Evolutionary conservation across 768 basidiomycete genomes (phyloP), one percentile per base, ranked within the genome.

Genomic region (Boletus subparvulus): DNA sequence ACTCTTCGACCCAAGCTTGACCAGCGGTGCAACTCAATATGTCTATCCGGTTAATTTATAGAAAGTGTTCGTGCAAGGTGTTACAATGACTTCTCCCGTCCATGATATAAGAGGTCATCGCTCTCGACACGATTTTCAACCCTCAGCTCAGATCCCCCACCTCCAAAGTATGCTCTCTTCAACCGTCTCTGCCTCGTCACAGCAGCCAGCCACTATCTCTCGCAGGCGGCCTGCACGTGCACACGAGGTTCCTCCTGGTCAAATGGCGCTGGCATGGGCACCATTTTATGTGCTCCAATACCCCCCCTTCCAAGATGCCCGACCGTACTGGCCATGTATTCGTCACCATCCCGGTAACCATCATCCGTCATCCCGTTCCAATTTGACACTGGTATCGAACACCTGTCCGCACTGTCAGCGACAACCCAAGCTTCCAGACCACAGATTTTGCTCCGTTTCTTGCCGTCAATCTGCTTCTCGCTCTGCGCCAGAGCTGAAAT

Each of bases 341-440:
- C 40, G 8, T 16, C 32, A 24, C 13, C 6, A 32, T 32, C 12
- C 9, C 12, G 0, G 32, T 7, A 7, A 12, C 33, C 26, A 33
- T 3, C 24, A 28, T n/a, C 26, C 9, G 6, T 6, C 52, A 10
- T 6, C 26, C 10, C 2, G 9, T 47, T 24, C 19, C 4, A 6
- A n/a, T 13, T 6, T 6, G 19, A 30, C 26, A 2, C 3, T 17
- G 4, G 21, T 17, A 7, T 56, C 36, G 7, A 59, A 53, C 32
- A 44, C 52, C 9, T 68, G 67, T n/a, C 68, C 63, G 0, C 59
- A 63, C 7, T 68, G 67, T 46, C 35, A 26, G 41, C 19, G 26
- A 41, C 39, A 19, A 9, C 57, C 61, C 10, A 65, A 61, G 32
- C 55, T 33, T 17, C 58, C 58, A 9, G 35, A 68, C 17, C 55